Conservation (phyloP, 495 filamentous ascomycete species). For the Letharia columbiana region DNA sequence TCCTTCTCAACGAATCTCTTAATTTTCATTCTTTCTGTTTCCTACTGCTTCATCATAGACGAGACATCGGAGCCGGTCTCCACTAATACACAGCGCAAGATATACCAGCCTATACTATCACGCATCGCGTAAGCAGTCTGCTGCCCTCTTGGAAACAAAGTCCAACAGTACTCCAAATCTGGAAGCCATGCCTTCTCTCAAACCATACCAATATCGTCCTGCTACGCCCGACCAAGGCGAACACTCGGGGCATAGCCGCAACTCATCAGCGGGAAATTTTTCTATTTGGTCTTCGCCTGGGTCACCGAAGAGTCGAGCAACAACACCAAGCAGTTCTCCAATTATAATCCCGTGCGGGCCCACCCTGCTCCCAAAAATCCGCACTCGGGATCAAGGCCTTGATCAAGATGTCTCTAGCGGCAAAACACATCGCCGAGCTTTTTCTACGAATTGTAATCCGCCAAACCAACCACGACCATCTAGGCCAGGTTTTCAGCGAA, state of each 20-base stretch:
- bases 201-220: conserved; percentile 40
- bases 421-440: conserved; percentile 43
- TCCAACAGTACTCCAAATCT: conserved; percentile 5
- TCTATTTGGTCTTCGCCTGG: conserved; percentile 64
- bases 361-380: conserved; percentile 76
- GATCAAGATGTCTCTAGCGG: conserved; percentile 43
- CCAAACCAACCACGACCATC: conserved; percentile 40
- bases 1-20: conserved; percentile 26
- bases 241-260: conserved; percentile 36
- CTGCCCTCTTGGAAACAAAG: neutral
- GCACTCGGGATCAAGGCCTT: conserved; percentile 73
- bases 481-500: conserved; percentile 43
- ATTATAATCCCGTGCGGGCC: conserved; percentile 69
- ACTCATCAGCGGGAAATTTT: conserved; percentile 34
- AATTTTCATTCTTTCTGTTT: conserved; percentile 20
- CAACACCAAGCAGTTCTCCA: conserved; percentile 61
- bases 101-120: conserved; percentile 5
- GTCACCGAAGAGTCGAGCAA: conserved; percentile 61
- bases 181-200: conserved; percentile 37
- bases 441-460: conserved; percentile 49
- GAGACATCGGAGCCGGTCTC: conserved; percentile 27
- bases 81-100: conserved; percentile 19
- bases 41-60: conserved; percentile 20
- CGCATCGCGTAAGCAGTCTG: conserved; percentile 10
- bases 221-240: conserved; percentile 37